Base-by-base conservation (phyloP, 768 basidiomycete genomes). In the Termitomyces sp. region DNA sequence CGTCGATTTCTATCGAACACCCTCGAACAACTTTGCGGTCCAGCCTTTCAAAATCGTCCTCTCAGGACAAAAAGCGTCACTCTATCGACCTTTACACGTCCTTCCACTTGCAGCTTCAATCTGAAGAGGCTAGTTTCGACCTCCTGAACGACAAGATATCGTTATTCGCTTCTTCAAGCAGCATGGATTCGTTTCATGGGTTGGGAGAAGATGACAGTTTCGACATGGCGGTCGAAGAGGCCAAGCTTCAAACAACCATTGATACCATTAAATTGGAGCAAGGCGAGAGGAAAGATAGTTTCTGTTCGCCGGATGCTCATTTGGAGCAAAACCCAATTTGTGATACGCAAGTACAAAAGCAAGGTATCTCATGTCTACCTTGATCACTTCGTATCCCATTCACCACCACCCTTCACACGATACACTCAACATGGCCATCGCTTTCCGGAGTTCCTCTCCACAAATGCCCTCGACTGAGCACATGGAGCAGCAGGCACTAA, bases 71-170 rank as follows among this genome's bases (percentile, higher is more conserved):
- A 4, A 75, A 75, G 54, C 75, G 76, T 11, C 66, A 66, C 51
- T 81, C 80, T 27, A 66, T 77, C 17, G 81, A 83, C 60, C 69
- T 80, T 19, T 72, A 78, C 27, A 65, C 75, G 4, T 80, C 80
- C 10, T 82, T 83, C 64, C 76, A 76, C 14, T 53, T 81, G 29
- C 78, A 81, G 38, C 65, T 80, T 35, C 70, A 73, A 53, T 74
- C 73, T 17, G 70, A 73, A 32, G 79, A 81, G n/a, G 65, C 71
- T 35, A 77, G 75, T 34, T 82, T 82, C 62, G 80, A 83, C 62
- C 60, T 83, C 35, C 62, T 83, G 53, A 81, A 79, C 56, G 82
- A 82, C 62, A 77, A 75, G 53, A 73, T 82, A 49, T 81, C 80
- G 0, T 78, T 82, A 59, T 72, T 81, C 42, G 66, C 62, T 37